These are phyloP conservation scores for Paralagenidium karlingii DNA, from an alignment of 352 stramenopile species.

Conservation along the genomic window DNA sequence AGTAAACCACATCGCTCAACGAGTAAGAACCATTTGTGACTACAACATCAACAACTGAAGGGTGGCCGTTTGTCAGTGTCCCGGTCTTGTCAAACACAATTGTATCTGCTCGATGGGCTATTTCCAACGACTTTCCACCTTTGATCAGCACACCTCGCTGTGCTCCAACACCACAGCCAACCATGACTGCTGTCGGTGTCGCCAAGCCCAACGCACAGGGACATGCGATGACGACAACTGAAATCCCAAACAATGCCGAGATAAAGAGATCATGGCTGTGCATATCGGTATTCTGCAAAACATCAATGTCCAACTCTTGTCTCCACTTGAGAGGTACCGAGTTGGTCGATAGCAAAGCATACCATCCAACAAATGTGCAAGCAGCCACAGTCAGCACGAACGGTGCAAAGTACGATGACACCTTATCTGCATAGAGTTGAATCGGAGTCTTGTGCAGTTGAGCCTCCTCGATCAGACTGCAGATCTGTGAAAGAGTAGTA, in stretches of 20 bases:
- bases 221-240: constrained; percentile 37
- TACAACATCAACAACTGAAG: constrained; percentile 69
- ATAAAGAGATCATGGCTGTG: constrained; percentile 12
- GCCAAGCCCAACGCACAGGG: constrained; percentile 74
- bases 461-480: constrained; percentile 12
- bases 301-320: neutral
- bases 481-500: constrained; percentile 47
- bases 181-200: constrained; percentile 79
- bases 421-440: constrained; percentile 41
- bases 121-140: constrained; percentile 68
- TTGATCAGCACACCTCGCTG: constrained; percentile 86
- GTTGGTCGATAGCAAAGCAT: constrained; percentile 10
- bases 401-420: constrained; percentile 51
- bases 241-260: constrained; percentile 13
- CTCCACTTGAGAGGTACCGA: constrained; percentile 21
- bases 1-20: constrained; percentile 63
- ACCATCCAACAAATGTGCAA: constrained; percentile 14
- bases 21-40: constrained; percentile 49
- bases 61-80: constrained; percentile 27
- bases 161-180: constrained; percentile 86
- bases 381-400: constrained; percentile 27
- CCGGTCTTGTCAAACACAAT: constrained; percentile 21
- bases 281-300: neutral
- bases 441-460: constrained; percentile 14
- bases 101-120: constrained; percentile 26